Conservation (phyloP, 371 early-diverging fungal species). For the Mortierella sp. region DNA sequence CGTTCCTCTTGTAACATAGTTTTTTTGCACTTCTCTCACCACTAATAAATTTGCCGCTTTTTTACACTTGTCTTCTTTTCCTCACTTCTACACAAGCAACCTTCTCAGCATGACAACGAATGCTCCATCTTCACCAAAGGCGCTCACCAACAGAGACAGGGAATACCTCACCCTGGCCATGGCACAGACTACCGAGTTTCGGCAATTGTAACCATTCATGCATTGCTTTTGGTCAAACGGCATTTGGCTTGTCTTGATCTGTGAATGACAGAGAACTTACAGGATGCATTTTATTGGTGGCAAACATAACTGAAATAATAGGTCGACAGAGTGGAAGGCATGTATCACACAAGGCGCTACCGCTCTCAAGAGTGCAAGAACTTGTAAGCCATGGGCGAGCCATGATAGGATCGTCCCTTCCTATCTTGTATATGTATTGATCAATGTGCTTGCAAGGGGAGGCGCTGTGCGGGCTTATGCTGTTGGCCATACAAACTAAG, state of each 20-base stretch:
- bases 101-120: background rate
- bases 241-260: slow-evolving; percentile 6
- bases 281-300: background rate
- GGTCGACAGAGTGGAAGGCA: slow-evolving; percentile 46
- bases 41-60: slow-evolving; percentile 6
- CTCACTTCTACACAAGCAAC: background rate
- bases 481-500: background rate
- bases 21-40: background rate
- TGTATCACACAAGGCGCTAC: slow-evolving; percentile 19
- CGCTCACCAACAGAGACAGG: slow-evolving; percentile 43
- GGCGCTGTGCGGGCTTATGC: background rate
- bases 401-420: background rate
- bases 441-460: too few species aligned
- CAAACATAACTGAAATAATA: background rate
- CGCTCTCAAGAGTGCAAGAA: slow-evolving; percentile 47
- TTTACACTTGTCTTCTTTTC: background rate
- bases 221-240: background rate
- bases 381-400: slow-evolving; percentile 15
- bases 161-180: slow-evolving; percentile 36
- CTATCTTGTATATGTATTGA: background rate
- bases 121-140: slow-evolving; percentile 9
- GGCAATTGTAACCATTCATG: slow-evolving; percentile 33
- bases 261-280: background rate
- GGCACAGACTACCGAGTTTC: slow-evolving; percentile 37
- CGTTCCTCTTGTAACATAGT: background rate